These are phyloP conservation scores for Apiosordaria backusii DNA, from an alignment of 495 filamentous ascomycete species.

Conservation along the genomic window DNA sequence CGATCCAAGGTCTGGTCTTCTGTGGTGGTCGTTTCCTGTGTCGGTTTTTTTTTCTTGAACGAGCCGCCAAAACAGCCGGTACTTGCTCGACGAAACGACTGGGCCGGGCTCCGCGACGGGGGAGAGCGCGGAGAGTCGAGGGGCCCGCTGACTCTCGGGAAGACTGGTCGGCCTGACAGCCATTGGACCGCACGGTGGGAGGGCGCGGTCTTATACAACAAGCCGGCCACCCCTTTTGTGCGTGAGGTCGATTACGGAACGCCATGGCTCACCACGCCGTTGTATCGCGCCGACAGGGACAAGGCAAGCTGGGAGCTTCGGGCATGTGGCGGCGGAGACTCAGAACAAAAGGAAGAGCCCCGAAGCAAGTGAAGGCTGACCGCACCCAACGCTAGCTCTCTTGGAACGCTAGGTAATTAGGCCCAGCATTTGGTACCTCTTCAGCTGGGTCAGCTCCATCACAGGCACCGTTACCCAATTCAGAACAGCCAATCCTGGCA, in stretches of 20 bases:
- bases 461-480: slow-evolving; percentile 9
- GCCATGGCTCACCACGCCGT: slow-evolving; percentile 4
- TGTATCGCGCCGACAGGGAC: slow-evolving; percentile 8
- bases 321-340: slow-evolving; percentile 1
- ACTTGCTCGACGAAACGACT: background rate
- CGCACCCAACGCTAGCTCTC: slow-evolving; percentile 6
- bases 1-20: background rate
- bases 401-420: slow-evolving; percentile 10
- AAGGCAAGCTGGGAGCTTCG: slow-evolving; percentile 5
- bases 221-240: slow-evolving; percentile 5
- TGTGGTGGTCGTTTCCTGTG: too few species aligned
- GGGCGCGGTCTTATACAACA: slow-evolving; percentile 4
- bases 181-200: background rate
- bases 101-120: background rate
- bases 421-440: background rate
- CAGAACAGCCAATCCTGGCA: slow-evolving; percentile 14
- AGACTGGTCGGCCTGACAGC: background rate
- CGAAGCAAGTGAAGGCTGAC: slow-evolving; percentile 12
- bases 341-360: background rate
- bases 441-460: slow-evolving; percentile 13
- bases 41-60: background rate
- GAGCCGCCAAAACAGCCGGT: too few species aligned
- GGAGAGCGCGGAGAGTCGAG: background rate
- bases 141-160: background rate
- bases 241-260: slow-evolving; percentile 4